Evolutionary conservation across 257 asterid species (phyloP), one percentile per base, ranked within the genome.

Genomic region (Penstemon eatonii): DNA sequence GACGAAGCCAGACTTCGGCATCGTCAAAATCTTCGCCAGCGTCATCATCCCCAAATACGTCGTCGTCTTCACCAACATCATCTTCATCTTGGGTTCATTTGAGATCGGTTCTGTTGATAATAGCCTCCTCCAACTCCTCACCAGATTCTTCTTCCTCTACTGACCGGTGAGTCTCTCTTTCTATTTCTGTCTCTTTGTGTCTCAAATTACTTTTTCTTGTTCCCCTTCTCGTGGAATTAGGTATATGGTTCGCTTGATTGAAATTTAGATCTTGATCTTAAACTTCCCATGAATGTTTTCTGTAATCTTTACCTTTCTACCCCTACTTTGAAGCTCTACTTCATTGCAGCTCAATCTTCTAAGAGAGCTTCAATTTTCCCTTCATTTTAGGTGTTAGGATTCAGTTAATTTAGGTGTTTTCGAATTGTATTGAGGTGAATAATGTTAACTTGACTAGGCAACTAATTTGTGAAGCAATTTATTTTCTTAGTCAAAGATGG

Each of bases 21-120:
- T 72, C 90, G 62, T 84, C 98, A 52, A 87, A 89, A 81, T 80
- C 92, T 53, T 81, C 89, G 79, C 83, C 96, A 44, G 79, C 90
- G 73, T 81, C 95, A 59, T 91, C 97, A 3, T 82, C 90, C 37
- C 74, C 85, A 38, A 72, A 72, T 68, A 18, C 79, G 67, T 73
- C 93, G 46, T 81, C 96, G 36, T 84, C 91, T 1, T 75, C 92
- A 12, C 75, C 88, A 8, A 40, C 66, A 0, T 73, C 82, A 67
- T 80, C 97, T 56, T 84, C 87, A 56, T 85, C 96, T 78, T 89
- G 96, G 97, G 83, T 87, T 80, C 92, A 89, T 75, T 81, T 91
- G 87, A 89, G 97, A 87, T 91, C 97, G 88, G 93, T 89, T 76
- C 81, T 89, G 73, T 89, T 84, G 80, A 76, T 91, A 55, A 90